Evolutionary conservation across 2,329 filamentous ascomycete genomes (phyloP).

Genomic region (Fusarium chaquense): DNA sequence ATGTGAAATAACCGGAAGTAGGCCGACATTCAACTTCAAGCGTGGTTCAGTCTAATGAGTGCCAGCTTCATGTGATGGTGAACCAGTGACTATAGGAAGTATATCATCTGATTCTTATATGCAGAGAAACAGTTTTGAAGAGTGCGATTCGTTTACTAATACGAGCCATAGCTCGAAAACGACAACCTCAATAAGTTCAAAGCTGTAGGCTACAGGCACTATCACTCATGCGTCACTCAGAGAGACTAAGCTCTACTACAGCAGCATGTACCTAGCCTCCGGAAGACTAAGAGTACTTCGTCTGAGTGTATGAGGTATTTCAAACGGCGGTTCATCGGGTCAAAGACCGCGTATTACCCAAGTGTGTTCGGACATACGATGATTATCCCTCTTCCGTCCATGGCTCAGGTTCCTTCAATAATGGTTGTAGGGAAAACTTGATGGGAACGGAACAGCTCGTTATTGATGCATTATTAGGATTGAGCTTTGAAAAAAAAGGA

Average conservation of each 20-base stretch:
- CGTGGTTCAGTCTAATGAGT: conserved; percentile 21
- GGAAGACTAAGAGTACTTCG: too few relatives aligned
- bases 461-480: too few relatives aligned
- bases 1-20: conserved; percentile 25
- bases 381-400: too few relatives aligned
- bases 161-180: neutral
- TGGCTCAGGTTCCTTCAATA: too few relatives aligned
- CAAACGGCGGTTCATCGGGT: too few relatives aligned
- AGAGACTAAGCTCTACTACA: neutral
- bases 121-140: neutral
- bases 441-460: too few relatives aligned
- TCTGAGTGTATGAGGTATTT: too few relatives aligned
- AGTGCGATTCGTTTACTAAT: neutral
- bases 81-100: neutral
- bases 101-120: neutral
- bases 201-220: neutral
- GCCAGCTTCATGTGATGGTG: conserved; percentile 5
- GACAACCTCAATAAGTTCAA: neutral
- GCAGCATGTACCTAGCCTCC: too few relatives aligned
- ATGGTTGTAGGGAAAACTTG: too few relatives aligned
- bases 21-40: conserved; percentile 14
- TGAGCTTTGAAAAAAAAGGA: too few relatives aligned
- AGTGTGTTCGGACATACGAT: too few relatives aligned
- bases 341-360: too few relatives aligned
- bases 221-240: neutral